Conservation (phyloP, 495 filamentous ascomycete species). For the Staphylotrichum tortipilum region DNA sequence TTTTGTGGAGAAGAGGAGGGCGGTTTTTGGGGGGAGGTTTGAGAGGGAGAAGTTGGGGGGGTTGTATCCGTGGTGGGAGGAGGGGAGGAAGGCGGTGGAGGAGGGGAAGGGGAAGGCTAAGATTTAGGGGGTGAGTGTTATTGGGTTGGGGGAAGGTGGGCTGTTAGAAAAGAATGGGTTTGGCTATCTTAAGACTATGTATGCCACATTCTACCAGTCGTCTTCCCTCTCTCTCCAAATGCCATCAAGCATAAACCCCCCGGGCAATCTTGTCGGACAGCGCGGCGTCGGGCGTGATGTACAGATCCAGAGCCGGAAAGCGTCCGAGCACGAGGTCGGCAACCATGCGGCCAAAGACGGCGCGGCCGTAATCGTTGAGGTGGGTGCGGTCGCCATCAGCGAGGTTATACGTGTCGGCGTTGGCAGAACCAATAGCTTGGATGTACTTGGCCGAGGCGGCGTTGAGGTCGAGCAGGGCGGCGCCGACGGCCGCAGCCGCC, state of each 20-base stretch:
- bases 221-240: no score
- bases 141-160: no score
- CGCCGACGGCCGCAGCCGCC: background rate
- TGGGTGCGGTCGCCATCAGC: background rate
- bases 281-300: background rate
- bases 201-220: no score
- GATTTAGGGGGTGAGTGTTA: no score
- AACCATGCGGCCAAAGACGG: slow-evolving; percentile 3
- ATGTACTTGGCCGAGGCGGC: background rate
- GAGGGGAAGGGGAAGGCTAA: no score
- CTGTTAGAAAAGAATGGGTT: no score
- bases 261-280: background rate
- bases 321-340: background rate
- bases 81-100: no score
- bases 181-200: no score
- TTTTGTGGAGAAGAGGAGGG: background rate
- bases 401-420: slow-evolving; percentile 1
- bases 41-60: background rate
- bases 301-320: background rate
- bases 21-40: background rate
- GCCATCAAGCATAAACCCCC: slow-evolving; percentile 1
- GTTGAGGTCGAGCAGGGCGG: slow-evolving; percentile 1
- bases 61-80: background rate
- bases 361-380: background rate
- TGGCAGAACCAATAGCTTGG: background rate